These are phyloP conservation scores for Allomyces javanicus DNA, from an alignment of 192 early-diverging fungal genomes.

Conservation along the genomic window DNA sequence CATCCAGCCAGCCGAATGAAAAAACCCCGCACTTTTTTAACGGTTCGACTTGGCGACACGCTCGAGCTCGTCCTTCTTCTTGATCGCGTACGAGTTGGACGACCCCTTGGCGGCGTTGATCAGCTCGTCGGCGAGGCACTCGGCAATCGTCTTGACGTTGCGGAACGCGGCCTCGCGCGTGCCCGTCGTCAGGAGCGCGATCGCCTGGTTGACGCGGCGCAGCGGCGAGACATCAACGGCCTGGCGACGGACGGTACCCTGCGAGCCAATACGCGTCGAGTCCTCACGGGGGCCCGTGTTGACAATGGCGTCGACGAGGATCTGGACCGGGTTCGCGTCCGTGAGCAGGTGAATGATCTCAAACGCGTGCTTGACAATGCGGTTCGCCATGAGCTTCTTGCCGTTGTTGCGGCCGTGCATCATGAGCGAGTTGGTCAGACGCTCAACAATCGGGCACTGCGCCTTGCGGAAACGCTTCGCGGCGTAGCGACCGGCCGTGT, in stretches of 20 bases:
- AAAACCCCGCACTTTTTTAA: constrained; percentile 9
- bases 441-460: constrained; percentile 96
- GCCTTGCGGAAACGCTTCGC: constrained; percentile 93
- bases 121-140: constrained; percentile 97
- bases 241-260: constrained; percentile 95
- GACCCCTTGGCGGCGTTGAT: constrained; percentile 98
- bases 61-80: constrained; percentile 98
- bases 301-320: constrained; percentile 93
- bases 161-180: constrained; percentile 96
- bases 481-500: constrained; percentile 97
- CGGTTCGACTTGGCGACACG: constrained; percentile 61
- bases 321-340: constrained; percentile 95
- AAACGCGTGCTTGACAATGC: constrained; percentile 98
- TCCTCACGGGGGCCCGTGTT: constrained; percentile 99
- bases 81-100: constrained; percentile 99
- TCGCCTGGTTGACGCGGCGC: constrained; percentile 90
- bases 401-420: constrained; percentile 99
- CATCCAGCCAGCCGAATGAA: too few relatives aligned
- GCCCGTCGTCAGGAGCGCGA: constrained; percentile 83
- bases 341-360: constrained; percentile 97
- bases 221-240: constrained; percentile 98
- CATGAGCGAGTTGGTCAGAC: constrained; percentile 96
- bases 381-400: constrained; percentile 97
- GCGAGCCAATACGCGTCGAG: constrained; percentile 93
- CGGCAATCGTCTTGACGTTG: constrained; percentile 99